Evolutionary conservation across 768 basidiomycete species (phyloP), one percentile per base, ranked within the genome.

Genomic region (Suillus cothurnatus): DNA sequence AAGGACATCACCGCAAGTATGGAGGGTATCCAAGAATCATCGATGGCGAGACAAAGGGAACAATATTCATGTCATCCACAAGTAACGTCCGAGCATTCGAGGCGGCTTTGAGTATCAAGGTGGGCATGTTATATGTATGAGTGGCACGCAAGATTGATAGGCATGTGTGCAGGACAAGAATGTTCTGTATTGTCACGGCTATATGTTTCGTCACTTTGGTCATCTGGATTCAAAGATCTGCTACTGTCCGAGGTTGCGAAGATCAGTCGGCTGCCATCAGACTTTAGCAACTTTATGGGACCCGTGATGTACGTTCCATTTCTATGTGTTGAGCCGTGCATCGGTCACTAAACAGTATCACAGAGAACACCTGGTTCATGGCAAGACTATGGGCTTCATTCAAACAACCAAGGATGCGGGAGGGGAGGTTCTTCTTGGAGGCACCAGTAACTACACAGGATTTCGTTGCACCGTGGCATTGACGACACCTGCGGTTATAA

Each of bases 241-340:
- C 79, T 97, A 56, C 77, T 95, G 67, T 74, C 76, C 21, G 92
- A 97, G 76, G 83, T 89, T 58, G 84, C 88, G 17, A 93, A 91
- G 79, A 95, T 99, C 78, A 73, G 86, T 97, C 64, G 97, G 3
- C 75, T 85, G 21, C 86, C 87, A 23, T 82, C 84, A 59, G 90
- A 95, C 61, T 95, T 91, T 79, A 72, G 79, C 45, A 90, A 93
- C 81, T 99, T 97, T 75, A 88, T 97, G 85, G 97, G 97, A 6
- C 96, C 97, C 64, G 97, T 99, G 64, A 99, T 99, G 94, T 95
- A 71, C 64, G 82, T 76, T 23, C 36, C 57, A 52, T 45, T 50
- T 21, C 4, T 12, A 49, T 28, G 21, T n/a, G 28, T 62, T 9
- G 41, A 47, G 21, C 55, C 61, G n/a, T 34, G 14, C 49, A n/a